Evolutionary conservation across 345 rosid species (phyloP), one percentile per base, ranked within the genome.

Genomic region (Excoecaria agallocha): DNA sequence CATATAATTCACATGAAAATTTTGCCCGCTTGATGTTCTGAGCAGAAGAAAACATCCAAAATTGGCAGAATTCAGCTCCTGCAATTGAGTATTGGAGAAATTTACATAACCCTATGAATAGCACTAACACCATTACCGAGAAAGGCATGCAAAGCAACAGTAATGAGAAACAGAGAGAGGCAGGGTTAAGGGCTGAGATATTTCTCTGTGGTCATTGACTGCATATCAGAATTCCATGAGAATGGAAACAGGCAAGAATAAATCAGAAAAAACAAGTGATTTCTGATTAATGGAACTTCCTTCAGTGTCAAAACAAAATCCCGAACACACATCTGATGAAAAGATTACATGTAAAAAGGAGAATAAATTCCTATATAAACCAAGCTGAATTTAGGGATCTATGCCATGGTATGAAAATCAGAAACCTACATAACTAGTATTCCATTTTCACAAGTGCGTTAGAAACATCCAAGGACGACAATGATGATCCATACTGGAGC

Each of bases 401-500:
- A 30, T 30, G 30, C 30, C 30, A 30, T 30, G 30, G 30, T 30
- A 0, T 30, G 30, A 30, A 45, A 74, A 75, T 49, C 10, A 17
- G 58, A 69, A 70, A 35, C 79, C 75, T 77, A 37, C 63, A 60
- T 3, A 57, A 37, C 78, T 83, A 84, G 50, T 55, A 67, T 15
- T 82, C 88, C 82, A 77, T 80, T 67, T 78, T 82, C 82, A 87
- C 80, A 41, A 51, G 22, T 22, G 82, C 71, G 57, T 78, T 65
- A 3, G 82, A 38, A 10, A 55, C 50, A 60, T 82, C 82, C 57
- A 51, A 48, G 16, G 76, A 16, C 0, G 74, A 63, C 2, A 66
- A 45, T 1, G 73, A 60, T 12, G 82, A 77, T 49, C 80, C 86
- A 70, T 84, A 70, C 74, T 83, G 91, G 68, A 94, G 83, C 98